Evolutionary conservation across 768 basidiomycete genomes (phyloP).

Genomic region (Boletus tomentosulus): DNA sequence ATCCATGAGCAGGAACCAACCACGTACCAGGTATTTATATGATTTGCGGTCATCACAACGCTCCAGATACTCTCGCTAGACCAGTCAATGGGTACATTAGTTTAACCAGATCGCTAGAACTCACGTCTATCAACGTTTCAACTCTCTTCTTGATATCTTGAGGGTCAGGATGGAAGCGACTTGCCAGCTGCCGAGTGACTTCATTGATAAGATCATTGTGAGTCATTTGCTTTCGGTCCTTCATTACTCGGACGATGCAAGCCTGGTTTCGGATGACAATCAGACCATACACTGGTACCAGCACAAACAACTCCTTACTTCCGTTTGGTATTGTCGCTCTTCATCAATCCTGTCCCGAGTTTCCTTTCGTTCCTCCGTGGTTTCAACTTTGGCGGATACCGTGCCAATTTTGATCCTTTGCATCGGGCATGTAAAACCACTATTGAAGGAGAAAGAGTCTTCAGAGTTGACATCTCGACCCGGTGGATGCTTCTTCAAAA

Average conservation of each 20-base stretch:
- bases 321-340: conserved; percentile 83
- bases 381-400: conserved; percentile 84
- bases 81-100: not conserved
- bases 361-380: conserved; percentile 79
- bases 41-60: conserved; percentile 84
- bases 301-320: conserved; percentile 46
- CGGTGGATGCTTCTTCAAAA: conserved; percentile 87
- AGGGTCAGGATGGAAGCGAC: conserved; percentile 84
- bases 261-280: conserved; percentile 54
- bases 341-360: conserved; percentile 90
- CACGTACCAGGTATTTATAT: conserved; percentile 69
- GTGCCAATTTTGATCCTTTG: conserved; percentile 93
- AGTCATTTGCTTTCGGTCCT: conserved; percentile 83
- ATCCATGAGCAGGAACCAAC: not conserved
- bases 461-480: conserved; percentile 71
- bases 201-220: conserved; percentile 90
- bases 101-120: conserved; percentile 18
- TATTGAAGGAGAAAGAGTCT: conserved; percentile 91
- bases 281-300: not conserved
- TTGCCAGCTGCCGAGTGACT: conserved; percentile 79
- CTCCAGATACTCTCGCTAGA: conserved; percentile 90
- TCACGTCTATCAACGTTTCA: conserved; percentile 88
- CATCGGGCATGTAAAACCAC: conserved; percentile 71
- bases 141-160: conserved; percentile 88
- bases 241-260: conserved; percentile 97